Percentiles rank a stretch among this genome's conserved stretches.
Evolutionary conservation across 2,329 filamentous ascomycete genomes (phyloP).

Genomic region (Fusarium palustre): DNA sequence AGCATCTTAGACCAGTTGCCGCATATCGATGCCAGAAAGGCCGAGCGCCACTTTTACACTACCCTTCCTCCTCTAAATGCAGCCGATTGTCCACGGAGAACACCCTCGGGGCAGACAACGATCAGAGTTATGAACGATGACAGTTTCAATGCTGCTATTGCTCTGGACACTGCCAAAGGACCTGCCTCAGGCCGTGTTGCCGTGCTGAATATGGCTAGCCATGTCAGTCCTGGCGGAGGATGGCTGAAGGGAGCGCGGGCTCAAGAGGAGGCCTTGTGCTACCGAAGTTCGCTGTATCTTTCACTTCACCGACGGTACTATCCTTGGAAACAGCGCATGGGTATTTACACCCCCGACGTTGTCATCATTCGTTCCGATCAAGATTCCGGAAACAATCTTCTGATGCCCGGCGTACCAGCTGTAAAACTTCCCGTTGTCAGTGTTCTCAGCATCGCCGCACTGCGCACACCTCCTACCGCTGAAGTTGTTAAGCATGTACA

Average conservation of each 20-base stretch:
- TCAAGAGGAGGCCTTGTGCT: conserved; percentile 77
- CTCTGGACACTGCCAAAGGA: conserved; percentile 47
- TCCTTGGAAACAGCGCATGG: conserved; percentile 62
- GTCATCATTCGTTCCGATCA: conserved; percentile 67
- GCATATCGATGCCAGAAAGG: conserved; percentile 51
- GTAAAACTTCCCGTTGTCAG: conserved; percentile 63
- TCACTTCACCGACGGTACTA: conserved; percentile 64
- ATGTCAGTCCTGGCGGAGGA: conserved; percentile 68
- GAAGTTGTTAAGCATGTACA: conserved; percentile 33
- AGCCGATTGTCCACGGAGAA: conserved; percentile 57
- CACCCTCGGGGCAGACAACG: conserved; percentile 45
- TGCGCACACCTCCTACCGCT: conserved; percentile 55
- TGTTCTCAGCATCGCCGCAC: conserved; percentile 70
- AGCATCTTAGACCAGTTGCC: conserved; percentile 60
- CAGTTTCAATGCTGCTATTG: conserved; percentile 67
- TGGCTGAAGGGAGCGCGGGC: conserved; percentile 71
- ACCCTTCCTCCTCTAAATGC: conserved; percentile 55
- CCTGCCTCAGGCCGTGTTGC: conserved; percentile 57
- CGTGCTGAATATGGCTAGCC: conserved; percentile 75
- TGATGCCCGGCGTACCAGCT: conserved; percentile 52
- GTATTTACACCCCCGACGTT: conserved; percentile 70
- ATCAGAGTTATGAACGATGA: conserved; percentile 68
- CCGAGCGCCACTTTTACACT: conserved; percentile 54
- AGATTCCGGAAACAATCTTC: conserved; percentile 59
- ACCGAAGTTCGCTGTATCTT: conserved; percentile 66